A percentile compares a stretch with the other conserved stretches of the same genome.
phyloP scores from a whole-genome alignment of 176 grass and related monocot species.

The Rhynchospora pubera region DNA sequence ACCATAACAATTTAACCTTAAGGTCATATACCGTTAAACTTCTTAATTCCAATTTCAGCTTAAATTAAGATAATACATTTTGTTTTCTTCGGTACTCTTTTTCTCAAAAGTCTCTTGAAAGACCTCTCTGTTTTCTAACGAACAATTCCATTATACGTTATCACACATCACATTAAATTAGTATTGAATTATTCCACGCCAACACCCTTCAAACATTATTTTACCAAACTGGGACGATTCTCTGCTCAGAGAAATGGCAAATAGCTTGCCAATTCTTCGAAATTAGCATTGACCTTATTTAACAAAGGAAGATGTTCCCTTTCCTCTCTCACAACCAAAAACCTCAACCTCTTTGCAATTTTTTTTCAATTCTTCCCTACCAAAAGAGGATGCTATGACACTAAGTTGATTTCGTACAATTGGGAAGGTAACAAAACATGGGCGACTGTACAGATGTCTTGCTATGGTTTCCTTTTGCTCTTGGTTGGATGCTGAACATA shows the following conservation, averaged over 20 bases:
- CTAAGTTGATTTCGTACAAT: neutral
- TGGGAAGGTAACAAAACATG: neutral
- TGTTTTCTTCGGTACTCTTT: neutral
- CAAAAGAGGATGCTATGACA: neutral
- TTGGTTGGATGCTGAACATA: constrained; percentile 1
- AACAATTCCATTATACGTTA: neutral
- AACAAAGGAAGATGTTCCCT: neutral
- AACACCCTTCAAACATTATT: neutral
- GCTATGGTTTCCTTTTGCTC: neutral
- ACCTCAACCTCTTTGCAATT: neutral
- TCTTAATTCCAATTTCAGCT: neutral
- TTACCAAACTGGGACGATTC: neutral
- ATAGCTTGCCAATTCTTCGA: neutral
- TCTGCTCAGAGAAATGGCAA: neutral
- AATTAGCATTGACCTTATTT: neutral
- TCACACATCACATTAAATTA: neutral
- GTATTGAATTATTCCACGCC: neutral
- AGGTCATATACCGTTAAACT: neutral
- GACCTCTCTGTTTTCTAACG: neutral
- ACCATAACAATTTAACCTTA: neutral
- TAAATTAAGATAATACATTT: neutral
- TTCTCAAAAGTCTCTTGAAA: neutral
- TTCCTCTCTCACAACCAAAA: neutral
- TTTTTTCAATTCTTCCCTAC: neutral
- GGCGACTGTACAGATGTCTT: neutral